Evolutionary conservation across 192 early-diverging fungal species (phyloP), one percentile per base, ranked within the genome.

Genomic region (Backusella mclennaniae): DNA sequence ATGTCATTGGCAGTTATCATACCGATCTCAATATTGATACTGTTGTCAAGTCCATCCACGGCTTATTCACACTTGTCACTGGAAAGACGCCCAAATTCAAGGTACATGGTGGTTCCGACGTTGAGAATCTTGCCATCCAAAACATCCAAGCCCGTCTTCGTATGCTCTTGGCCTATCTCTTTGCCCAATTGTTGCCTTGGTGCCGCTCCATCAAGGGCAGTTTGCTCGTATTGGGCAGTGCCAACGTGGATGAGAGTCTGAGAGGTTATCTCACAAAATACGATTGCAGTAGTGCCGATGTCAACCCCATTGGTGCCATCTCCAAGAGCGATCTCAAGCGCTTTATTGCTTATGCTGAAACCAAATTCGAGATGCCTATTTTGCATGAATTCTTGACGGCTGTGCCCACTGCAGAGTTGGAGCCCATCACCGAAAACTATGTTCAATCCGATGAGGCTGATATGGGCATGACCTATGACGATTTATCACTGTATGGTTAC

Each of bases 231-330:
- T 86, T 99, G 71, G 97, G 96, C 36, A 96, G 94, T 74, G 91
- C 96, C n/a, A 99, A 99, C 75, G 97, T 98, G 0, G 98, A 99
- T 82, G 98, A 99, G 87, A 92, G 93, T 82, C 83, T 99, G 66
- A 89, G 98, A 42, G 98, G 98, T 1, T 99, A 99, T 72, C 90
- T 99, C 39, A 99, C 98, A 53, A 99, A 99, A 77, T 99, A 99
- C 81, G 98, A 99, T 79, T 98, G 98, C 76, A 96, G 96, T 1
- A 95, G 93, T 77, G 98, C 98, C 0, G 98, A 99, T 80, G 85
- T 99, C 38, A 98, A 98, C 74, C 98, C 98, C 4, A 98, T 99
- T 76, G 98, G 98, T 5, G 96, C 92, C 5, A 96, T 98, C 41
- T 92, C 91, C 81, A 99, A 98, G 81, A 79, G 81, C 2, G 97